Evolutionary conservation across 495 filamentous ascomycete genomes (phyloP), one percentile per base, ranked within the genome.

Genomic region (Lophiostoma macrostomum): DNA sequence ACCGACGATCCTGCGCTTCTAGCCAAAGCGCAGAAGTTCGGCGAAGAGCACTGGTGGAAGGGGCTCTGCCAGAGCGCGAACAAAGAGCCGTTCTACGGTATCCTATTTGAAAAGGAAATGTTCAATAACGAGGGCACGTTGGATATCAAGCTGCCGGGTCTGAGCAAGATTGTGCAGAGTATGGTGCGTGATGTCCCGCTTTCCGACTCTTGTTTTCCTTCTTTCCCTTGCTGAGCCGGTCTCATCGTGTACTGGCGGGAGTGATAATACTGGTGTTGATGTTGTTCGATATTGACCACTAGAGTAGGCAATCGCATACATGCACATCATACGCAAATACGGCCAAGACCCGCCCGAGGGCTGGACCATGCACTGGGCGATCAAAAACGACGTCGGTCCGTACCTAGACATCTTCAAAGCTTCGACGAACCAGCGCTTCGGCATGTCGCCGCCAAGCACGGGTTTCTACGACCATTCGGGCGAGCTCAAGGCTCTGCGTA

Each of bases 181-280:
- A 13, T 50, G 6, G 47, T 50, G 18, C 39, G 36, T 50, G 24
- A 6, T 14, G 6, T 46, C 30, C 31, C n/a, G n/a, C n/a, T n/a
- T n/a, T n/a, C n/a, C n/a, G n/a, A n/a, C n/a, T n/a, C n/a, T 27
- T 35, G 14, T 3, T 27, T 20, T 49, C 20, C 34, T 14, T 37
- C n/a, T 37, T 12, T 18, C n/a, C 5, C 6, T 37, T 14, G 34
- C n/a, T 14, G 5, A 14, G n/a, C 5, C 34, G 5, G 5, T 20
- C 39, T 22, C 7, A 24, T 43, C 14, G 39, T 12, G 39, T 12
- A n/a, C n/a, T n/a, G n/a, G n/a, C n/a, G n/a, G n/a, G n/a, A n/a
- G n/a, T n/a, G n/a, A n/a, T n/a, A n/a, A n/a, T n/a, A n/a, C n/a
- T n/a, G n/a, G n/a, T n/a, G n/a, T n/a, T n/a, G n/a, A n/a, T n/a